phyloP scores from a whole-genome alignment of 1,139 yeast genomes.

The Zygosaccharomyces sapae region DNA sequence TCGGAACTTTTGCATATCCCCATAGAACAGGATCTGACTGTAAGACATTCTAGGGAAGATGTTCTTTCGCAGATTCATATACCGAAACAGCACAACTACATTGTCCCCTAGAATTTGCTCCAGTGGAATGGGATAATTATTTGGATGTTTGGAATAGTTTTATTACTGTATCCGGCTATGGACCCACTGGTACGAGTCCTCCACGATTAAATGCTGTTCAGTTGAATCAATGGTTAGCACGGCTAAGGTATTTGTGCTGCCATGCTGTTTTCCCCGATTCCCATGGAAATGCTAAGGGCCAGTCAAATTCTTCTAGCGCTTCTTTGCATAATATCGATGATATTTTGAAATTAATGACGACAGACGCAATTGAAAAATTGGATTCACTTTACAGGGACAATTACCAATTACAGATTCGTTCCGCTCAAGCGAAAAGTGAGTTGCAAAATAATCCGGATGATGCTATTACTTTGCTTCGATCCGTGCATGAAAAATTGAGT shows the following conservation, averaged over 20 bases:
- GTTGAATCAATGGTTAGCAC: slow-evolving; percentile 56
- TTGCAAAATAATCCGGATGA: slow-evolving; percentile 43
- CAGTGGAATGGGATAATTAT: slow-evolving; percentile 80
- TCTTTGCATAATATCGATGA: slow-evolving; percentile 56
- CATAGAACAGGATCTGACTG: slow-evolving; percentile 40
- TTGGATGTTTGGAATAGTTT: slow-evolving; percentile 59
- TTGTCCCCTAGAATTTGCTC: slow-evolving; percentile 72
- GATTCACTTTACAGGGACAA: slow-evolving; percentile 48
- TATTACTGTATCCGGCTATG: slow-evolving; percentile 48
- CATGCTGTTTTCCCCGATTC: slow-evolving; percentile 66
- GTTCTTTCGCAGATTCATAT: slow-evolving; percentile 70
- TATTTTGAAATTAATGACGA: slow-evolving; percentile 61
- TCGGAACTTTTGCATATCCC: slow-evolving; percentile 27
- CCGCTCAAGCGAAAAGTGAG: slow-evolving; percentile 54
- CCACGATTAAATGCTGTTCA: slow-evolving; percentile 37
- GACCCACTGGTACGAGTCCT: slow-evolving; percentile 54
- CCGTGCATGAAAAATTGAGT: slow-evolving; percentile 40
- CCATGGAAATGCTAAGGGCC: slow-evolving; percentile 13
- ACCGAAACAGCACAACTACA: slow-evolving; percentile 70
- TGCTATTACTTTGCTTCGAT: slow-evolving; percentile 47
- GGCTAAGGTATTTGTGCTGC: slow-evolving; percentile 74
- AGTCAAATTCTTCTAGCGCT: slow-evolving; percentile 9
- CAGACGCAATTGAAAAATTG: slow-evolving; percentile 48
- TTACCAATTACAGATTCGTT: slow-evolving; percentile 42
- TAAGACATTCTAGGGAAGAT: slow-evolving; percentile 81